phyloP scores from a whole-genome alignment of 1,139 yeast genomes.

The Hemisphaericaspora xylofermentans region DNA sequence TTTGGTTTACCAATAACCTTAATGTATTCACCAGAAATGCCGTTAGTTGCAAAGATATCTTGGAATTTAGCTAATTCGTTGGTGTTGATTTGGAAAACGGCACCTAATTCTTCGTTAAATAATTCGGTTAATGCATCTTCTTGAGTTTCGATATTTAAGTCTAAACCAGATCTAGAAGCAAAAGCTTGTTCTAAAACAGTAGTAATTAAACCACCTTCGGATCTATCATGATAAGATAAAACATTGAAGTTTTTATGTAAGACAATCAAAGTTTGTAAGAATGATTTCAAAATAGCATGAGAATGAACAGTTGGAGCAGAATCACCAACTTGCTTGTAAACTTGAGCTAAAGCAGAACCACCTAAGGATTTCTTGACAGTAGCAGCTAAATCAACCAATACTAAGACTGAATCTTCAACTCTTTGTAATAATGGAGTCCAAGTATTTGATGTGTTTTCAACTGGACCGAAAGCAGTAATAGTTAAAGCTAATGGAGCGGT shows the following conservation, averaged over 20 bases:
- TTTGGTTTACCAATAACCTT: constrained; percentile 67
- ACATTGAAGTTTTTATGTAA: constrained; percentile 72
- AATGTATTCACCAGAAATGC: constrained; percentile 54
- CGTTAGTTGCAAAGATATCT: constrained; percentile 52
- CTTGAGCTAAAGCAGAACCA: constrained; percentile 95
- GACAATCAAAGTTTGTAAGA: constrained; percentile 65
- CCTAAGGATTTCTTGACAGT: constrained; percentile 65
- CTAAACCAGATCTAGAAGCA: constrained; percentile 83
- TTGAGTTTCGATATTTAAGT: constrained; percentile 38
- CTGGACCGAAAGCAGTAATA: constrained; percentile 90
- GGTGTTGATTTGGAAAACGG: constrained; percentile 82
- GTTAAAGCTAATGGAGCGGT: constrained; percentile 93
- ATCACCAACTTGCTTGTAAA: constrained; percentile 82
- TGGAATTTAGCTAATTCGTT: constrained; percentile 55
- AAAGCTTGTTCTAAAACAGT: constrained; percentile 94
- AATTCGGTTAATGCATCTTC: constrained; percentile 51
- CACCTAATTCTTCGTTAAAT: constrained; percentile 94
- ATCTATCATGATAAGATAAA: constrained; percentile 90
- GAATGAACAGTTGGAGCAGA: constrained; percentile 83
- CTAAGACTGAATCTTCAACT: constrained; percentile 56
- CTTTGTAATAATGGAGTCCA: constrained; percentile 87
- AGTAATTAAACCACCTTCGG: constrained; percentile 93
- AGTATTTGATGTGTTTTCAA: constrained; percentile 77
- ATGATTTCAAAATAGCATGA: constrained; percentile 58
- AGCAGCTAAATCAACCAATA: constrained; percentile 78